A percentile compares a stretch with the other conserved stretches of the same genome.
Conservation (phyloP, 345 rosid species). For the Salix arbutifolia region DNA sequence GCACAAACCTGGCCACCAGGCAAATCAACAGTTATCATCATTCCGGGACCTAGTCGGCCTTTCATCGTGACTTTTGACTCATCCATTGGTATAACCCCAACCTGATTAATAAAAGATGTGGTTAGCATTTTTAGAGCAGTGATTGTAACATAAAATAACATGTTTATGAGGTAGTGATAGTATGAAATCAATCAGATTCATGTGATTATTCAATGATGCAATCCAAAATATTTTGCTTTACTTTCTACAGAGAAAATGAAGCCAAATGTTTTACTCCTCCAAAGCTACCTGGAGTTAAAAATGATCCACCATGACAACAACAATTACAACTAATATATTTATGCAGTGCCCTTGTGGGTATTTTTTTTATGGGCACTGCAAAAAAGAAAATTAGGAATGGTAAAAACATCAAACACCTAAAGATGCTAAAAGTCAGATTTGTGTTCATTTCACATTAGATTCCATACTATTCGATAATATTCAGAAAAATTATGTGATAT, state of each 20-base stretch:
- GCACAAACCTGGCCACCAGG: conserved; percentile 79
- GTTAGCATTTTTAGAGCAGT: neutral
- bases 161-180: neutral
- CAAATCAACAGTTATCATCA: conserved; percentile 95
- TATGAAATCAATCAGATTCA: neutral
- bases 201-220: neutral
- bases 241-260: neutral
- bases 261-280: neutral
- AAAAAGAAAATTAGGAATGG: neutral
- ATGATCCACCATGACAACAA: neutral
- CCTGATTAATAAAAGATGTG: conserved; percentile 40
- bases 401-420: neutral
- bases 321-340: neutral
- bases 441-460: neutral
- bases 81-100: conserved; percentile 94
- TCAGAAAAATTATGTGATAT: neutral
- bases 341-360: neutral
- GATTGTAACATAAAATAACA: neutral
- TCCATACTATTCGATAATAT: neutral
- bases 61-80: conserved; percentile 88
- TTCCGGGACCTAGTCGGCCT: conserved; percentile 98
- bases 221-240: neutral
- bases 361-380: too few relatives aligned
- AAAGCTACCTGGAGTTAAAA: neutral
- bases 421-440: neutral